Evolutionary conservation across 805 yeast species (phyloP), one percentile per base, ranked within the genome.

Genomic region (Zygotorulaspora chibaensis): DNA sequence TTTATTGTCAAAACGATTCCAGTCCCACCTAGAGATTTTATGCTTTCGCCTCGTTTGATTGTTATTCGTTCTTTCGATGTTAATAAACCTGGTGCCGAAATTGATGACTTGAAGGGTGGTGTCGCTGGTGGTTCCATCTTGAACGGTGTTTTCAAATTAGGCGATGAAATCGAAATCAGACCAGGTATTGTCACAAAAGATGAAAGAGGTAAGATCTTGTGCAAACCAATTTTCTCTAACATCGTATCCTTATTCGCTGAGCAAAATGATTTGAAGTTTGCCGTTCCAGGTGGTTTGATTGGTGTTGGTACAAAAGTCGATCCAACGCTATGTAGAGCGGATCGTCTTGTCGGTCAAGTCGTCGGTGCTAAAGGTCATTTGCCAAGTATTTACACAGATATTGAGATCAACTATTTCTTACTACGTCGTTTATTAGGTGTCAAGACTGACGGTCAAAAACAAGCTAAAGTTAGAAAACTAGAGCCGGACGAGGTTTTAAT

Each of bases 231-330:
- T 63, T 87, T 85, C 74, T 89, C 97, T 46, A 84, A 88, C 62
- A 88, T 93, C 64, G 93, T 88, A 42, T 86, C 98, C 11, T 75
- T 93, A 57, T 91, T 90, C 67, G 98, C 99, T 48, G 99, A 93
- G 72, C 90, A 93, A 72, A 95, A 93, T 63, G 96, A 90, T 68
- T 80, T 93, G 70, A 93, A 93, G 69, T 93, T 91, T 63, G 99
- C 99, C 48, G 99, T 93, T 61, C 99, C 99, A 38, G 99, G 99
- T 83, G 99, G 99, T 54, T 80, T 93, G 67, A 95, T 93, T 62
- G 99, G 99, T 81, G 97, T 93, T 47, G 99, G 99, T 74, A 93
- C 99, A 42, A 88, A 87, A 72, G 95, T 93, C 56, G 99, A 93
- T 71, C 99, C 99, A 47, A 93, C 99, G 2, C 75, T 93, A 62